phyloP scores from a whole-genome alignment of 192 early-diverging fungal genomes.

The Funneliformis geosporum region DNA sequence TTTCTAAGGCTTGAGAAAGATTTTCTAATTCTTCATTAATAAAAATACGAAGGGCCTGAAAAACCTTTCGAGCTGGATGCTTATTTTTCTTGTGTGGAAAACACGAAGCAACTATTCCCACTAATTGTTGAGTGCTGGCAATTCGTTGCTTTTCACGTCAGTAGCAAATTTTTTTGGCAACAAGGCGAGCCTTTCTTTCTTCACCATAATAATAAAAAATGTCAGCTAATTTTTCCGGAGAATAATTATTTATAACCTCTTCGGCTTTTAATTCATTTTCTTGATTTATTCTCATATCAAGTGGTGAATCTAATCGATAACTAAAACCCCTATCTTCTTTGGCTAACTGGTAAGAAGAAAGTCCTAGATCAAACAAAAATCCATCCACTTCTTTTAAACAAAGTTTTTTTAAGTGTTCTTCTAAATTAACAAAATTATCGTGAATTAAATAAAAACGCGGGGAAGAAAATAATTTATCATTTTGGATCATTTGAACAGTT shows the following conservation, averaged over 20 bases:
- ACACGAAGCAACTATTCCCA: slow-evolving; percentile 16
- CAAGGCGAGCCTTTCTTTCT: slow-evolving; percentile 17
- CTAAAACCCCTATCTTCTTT: background rate
- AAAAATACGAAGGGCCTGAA: slow-evolving; percentile 22
- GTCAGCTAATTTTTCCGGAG: slow-evolving; percentile 4
- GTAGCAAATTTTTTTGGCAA: slow-evolving; percentile 13
- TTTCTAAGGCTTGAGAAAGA: background rate
- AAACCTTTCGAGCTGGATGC: slow-evolving; percentile 8
- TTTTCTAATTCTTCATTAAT: slow-evolving; percentile 25
- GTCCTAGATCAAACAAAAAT: slow-evolving; percentile 22
- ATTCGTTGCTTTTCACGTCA: slow-evolving; percentile 10
- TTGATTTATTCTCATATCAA: slow-evolving; percentile 7
- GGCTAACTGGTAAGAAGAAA: slow-evolving; percentile 9
- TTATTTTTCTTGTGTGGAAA: slow-evolving; percentile 3
- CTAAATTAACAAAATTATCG: slow-evolving; percentile 24
- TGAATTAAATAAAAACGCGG: slow-evolving; percentile 2
- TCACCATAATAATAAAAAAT: slow-evolving; percentile 30
- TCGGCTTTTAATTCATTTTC: background rate
- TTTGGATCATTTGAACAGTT: background rate
- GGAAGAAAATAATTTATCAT: slow-evolving; percentile 13
- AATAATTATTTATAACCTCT: slow-evolving; percentile 24
- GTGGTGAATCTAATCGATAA: slow-evolving; percentile 15
- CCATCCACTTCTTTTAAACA: background rate
- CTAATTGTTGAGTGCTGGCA: slow-evolving; percentile 16
- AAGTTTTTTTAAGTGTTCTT: background rate